Conservation (phyloP, 2,329 filamentous ascomycete species). For the Mollisia scopiformis region DNA sequence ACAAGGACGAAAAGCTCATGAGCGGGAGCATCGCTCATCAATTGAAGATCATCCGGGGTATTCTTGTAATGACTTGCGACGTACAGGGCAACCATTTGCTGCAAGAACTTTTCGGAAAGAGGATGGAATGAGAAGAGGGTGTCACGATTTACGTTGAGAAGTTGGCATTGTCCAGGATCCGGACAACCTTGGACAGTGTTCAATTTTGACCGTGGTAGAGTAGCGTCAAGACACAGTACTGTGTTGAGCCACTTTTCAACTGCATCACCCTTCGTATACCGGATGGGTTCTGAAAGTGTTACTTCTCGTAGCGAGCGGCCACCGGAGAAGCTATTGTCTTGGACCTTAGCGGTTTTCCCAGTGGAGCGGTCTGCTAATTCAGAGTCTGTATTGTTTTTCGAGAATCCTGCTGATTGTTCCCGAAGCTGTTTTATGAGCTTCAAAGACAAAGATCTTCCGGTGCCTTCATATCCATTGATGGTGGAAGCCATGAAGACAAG, state of each 20-base stretch:
- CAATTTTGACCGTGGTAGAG: slow-evolving; percentile 62
- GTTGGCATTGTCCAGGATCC: slow-evolving; percentile 87
- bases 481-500: slow-evolving; percentile 99
- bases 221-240: slow-evolving; percentile 90
- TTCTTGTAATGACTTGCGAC: slow-evolving; percentile 99
- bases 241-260: slow-evolving; percentile 98
- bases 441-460: slow-evolving; percentile 88
- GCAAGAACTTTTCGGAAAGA: slow-evolving; percentile 94
- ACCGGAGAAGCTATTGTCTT: slow-evolving; percentile 60
- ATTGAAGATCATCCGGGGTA: slow-evolving; percentile 94
- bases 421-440: slow-evolving; percentile 97
- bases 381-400: slow-evolving; percentile 57
- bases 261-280: slow-evolving; percentile 86
- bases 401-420: slow-evolving; percentile 78
- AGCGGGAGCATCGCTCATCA: slow-evolving; percentile 97
- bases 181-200: slow-evolving; percentile 66
- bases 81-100: slow-evolving; percentile 97
- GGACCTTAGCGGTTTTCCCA: slow-evolving; percentile 70
- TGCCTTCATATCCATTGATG: slow-evolving; percentile 98
- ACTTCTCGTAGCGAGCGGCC: slow-evolving; percentile 87
- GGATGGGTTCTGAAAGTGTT: slow-evolving; percentile 89
- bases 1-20: slow-evolving; percentile 96
- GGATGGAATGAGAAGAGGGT: slow-evolving; percentile 98
- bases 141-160: slow-evolving; percentile 93
- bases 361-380: slow-evolving; percentile 78